A percentile compares a stretch with the other conserved stretches of the same genome.
Evolutionary conservation across 2,329 filamentous ascomycete species (phyloP).

Genomic region (Gaeumannomyces sp.): DNA sequence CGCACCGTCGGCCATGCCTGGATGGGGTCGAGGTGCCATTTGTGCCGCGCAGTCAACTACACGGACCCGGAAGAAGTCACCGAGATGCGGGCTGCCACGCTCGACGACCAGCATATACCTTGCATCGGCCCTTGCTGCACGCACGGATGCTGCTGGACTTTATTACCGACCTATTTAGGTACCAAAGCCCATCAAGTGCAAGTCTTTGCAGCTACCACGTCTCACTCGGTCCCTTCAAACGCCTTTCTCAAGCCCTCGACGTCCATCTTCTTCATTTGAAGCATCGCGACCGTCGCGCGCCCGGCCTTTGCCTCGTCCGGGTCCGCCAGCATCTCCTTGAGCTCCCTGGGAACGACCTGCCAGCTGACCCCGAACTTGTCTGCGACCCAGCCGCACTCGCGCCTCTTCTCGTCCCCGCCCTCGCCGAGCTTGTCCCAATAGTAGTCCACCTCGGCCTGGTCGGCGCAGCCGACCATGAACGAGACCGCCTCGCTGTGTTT

Average conservation of each 20-base stretch:
- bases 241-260: constrained; percentile 32
- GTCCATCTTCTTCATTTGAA: constrained; percentile 38
- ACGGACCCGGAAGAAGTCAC: no score
- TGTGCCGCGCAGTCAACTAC: no score
- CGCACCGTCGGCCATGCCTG: no score
- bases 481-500: constrained; percentile 34
- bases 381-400: constrained; percentile 38
- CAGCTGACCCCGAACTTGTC: constrained; percentile 41
- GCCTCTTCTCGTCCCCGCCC: constrained; percentile 29
- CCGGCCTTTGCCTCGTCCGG: constrained; percentile 28
- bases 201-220: no score
- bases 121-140: no score
- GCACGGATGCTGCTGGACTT: no score
- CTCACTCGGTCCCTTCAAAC: constrained; percentile 18
- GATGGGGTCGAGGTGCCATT: no score
- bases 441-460: constrained; percentile 41
- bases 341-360: constrained; percentile 36
- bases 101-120: no score
- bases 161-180: no score
- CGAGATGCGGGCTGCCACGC: no score
- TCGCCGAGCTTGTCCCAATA: constrained; percentile 38
- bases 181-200: no score
- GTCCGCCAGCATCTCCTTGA: constrained; percentile 29
- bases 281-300: constrained; percentile 29
- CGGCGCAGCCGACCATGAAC: constrained; percentile 36